phyloP scores from a whole-genome alignment of 192 early-diverging fungal genomes.

The Backusella macrospora region DNA sequence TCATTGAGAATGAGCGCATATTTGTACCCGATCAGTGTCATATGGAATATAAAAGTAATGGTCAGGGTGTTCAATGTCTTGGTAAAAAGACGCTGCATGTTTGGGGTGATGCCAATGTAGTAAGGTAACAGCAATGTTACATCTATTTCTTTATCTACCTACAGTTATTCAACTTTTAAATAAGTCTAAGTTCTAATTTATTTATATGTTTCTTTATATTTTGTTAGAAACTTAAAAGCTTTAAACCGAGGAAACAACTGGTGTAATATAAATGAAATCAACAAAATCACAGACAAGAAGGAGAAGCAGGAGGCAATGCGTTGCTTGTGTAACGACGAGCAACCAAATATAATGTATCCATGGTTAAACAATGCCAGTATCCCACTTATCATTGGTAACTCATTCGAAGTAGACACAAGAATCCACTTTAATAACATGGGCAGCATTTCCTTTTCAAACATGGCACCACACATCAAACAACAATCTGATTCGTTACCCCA shows the following conservation, averaged over 20 bases:
- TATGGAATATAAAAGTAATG: constrained; percentile 31
- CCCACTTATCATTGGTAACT: constrained; percentile 26
- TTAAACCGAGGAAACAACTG: constrained; percentile 30
- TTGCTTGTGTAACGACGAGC: constrained; percentile 37
- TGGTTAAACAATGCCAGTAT: constrained; percentile 27
- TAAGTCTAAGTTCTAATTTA: no score
- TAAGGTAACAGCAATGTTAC: constrained; percentile 18
- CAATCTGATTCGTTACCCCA: not conserved
- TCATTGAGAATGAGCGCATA: constrained; percentile 19
- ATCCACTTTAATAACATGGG: constrained; percentile 22
- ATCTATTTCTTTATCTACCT: not conserved
- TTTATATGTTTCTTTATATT: not conserved
- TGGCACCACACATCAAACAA: not conserved
- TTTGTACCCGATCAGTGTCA: constrained; percentile 38
- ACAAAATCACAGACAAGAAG: constrained; percentile 15
- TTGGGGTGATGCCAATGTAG: constrained; percentile 37
- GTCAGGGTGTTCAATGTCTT: constrained; percentile 31
- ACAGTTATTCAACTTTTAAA: no score
- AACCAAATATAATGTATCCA: constrained; percentile 4
- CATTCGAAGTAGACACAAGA: constrained; percentile 30
- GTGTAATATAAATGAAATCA: constrained; percentile 30
- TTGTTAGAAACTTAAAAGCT: constrained; percentile 31
- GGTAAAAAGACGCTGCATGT: constrained; percentile 32
- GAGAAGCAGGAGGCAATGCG: constrained; percentile 2
- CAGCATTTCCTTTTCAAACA: constrained; percentile 6